Base-by-base conservation (phyloP, 2,329 filamentous ascomycete genomes). In the Neocucurbitaria cava region DNA sequence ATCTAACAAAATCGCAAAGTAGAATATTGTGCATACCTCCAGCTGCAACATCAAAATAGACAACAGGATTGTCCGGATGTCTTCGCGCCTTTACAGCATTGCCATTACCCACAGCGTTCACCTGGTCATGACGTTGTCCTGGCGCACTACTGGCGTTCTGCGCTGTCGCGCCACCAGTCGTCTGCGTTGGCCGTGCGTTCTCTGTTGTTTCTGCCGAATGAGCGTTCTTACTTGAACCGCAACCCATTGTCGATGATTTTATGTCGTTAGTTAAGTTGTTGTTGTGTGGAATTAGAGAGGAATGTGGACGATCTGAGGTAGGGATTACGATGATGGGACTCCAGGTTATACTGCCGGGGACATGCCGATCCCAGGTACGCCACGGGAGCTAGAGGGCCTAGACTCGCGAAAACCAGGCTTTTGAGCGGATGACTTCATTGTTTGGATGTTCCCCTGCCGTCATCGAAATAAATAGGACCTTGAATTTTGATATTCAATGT, bases 381-480 rank as follows among this genome's bases (percentile, higher is more conserved):
- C 42, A 53, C 24, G 39, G 13, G 23, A 36, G 50, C 50, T 48
- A 48, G 28, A 38, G 45, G 28, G 28, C 17, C 39, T 41, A 52
- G 49, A 24, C 36, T 33, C 18, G 15, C 15, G n/a, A 24, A 40
- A 46, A 31, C 46, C 36, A 41, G 30, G 46, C 23, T 36, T 24
- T 28, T 9, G 24, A 33, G 35, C 17, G n/a, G 17, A 54, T 54
- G 46, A 54, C 15, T 36, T 54, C 46, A 54, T 54, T 28, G 39
- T 40, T 4, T n/a, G 5, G 17, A 35, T 35, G 13, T 35, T 35
- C 17, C 13, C 31, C 15, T 31, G 10, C 30, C 15, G 30, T 11
- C 77, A n/a, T 59, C 72, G 42, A 84, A 45, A 30, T 46, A 36
- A 18, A n/a, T n/a, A n/a, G n/a, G n/a, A n/a, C n/a, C n/a, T n/a